A percentile compares a stretch with the other conserved stretches of the same genome.
Evolutionary conservation across 331 rosid species (phyloP).

Genomic region (Arachis monticola): DNA sequence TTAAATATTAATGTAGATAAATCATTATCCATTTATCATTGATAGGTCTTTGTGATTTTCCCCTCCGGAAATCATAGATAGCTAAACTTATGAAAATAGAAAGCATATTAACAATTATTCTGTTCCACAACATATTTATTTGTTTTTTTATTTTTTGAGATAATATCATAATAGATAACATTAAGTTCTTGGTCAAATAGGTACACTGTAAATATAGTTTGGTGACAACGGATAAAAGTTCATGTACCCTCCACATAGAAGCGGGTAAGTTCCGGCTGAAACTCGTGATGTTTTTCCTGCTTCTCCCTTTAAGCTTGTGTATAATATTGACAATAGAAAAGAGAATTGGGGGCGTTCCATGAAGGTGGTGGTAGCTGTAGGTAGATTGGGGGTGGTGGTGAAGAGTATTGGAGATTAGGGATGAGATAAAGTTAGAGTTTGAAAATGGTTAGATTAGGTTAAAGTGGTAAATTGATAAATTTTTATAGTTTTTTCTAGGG

Average conservation of each 20-base stretch:
- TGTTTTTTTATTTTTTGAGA: no score
- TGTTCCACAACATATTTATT: no score
- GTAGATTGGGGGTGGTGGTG: no score
- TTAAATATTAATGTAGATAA: no score
- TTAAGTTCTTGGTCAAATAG: constrained; percentile 51
- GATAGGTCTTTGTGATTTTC: background rate
- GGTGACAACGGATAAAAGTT: constrained; percentile 61
- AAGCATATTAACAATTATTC: background rate
- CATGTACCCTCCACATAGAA: constrained; percentile 74
- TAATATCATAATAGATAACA: constrained; percentile 20
- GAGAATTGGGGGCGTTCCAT: background rate
- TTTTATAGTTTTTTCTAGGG: no score
- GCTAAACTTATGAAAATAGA: constrained; percentile 11
- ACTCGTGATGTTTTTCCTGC: constrained; percentile 28
- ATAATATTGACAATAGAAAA: background rate
- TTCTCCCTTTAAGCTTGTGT: constrained; percentile 6
- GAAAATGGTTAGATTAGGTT: background rate
- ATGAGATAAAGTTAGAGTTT: background rate
- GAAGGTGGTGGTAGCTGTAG: no score
- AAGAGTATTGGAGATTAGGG: no score
- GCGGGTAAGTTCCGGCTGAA: constrained; percentile 70
- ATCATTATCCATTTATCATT: background rate
- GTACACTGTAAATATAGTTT: constrained; percentile 82
- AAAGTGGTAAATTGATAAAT: no score
- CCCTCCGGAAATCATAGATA: constrained; percentile 10